A percentile compares a stretch with the other conserved stretches of the same genome.
Conservation (phyloP, 768 basidiomycete species). For the Mrakia blollopis region DNA sequence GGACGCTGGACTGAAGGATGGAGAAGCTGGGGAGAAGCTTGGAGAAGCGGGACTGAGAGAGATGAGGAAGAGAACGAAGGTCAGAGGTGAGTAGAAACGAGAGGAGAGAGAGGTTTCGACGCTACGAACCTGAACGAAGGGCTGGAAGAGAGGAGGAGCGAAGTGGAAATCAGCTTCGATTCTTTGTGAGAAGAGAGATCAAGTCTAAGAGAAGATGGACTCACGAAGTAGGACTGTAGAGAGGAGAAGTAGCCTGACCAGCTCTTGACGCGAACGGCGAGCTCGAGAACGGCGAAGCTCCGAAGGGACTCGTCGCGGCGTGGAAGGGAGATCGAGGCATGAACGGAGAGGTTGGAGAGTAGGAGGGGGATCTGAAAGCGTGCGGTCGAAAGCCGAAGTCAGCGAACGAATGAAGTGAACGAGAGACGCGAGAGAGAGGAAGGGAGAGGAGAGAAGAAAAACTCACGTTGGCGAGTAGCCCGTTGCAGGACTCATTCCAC, state of each 20-base stretch:
- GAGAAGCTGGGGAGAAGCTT: conserved; percentile 13
- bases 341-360: conserved; percentile 60
- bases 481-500: conserved; percentile 54
- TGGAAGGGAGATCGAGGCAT: conserved; percentile 45
- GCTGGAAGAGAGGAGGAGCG: conserved; percentile 47
- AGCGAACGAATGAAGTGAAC: no score
- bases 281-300: conserved; percentile 76
- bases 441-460: conserved; percentile 10
- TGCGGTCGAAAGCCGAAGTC: conserved; percentile 23
- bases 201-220: conserved; percentile 22
- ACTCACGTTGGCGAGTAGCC: conserved; percentile 34
- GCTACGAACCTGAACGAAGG: conserved; percentile 3
- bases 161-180: neutral
- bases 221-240: conserved; percentile 31
- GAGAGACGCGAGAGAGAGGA: neutral
- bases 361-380: conserved; percentile 32
- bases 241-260: conserved; percentile 32
- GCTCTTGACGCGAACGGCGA: conserved; percentile 20
- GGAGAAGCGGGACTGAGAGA: conserved; percentile 50
- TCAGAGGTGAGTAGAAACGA: neutral
- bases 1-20: conserved; percentile 40
- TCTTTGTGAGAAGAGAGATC: neutral
- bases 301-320: conserved; percentile 70
- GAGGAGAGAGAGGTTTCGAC: neutral
- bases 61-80: conserved; percentile 37